These are phyloP conservation scores for Hemisphaericaspora subhashii DNA, from an alignment of 1,139 yeast species.

Conservation along the genomic window DNA sequence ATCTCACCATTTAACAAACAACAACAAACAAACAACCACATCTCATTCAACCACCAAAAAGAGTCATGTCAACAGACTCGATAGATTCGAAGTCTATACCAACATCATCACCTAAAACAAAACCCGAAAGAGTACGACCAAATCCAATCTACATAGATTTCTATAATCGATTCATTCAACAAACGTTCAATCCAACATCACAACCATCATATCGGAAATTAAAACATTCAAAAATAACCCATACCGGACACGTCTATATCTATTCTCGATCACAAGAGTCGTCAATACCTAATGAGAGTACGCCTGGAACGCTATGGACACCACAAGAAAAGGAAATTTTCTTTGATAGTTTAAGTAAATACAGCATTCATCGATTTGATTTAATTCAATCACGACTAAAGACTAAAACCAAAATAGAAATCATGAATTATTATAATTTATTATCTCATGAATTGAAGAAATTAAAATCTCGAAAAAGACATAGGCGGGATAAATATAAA, in stretches of 20 bases:
- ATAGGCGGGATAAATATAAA: constrained; percentile 7
- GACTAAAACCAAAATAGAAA: constrained; percentile 45
- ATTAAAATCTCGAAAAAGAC: constrained; percentile 17
- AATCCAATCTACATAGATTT: constrained; percentile 19
- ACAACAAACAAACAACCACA: not conserved
- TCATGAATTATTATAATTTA: constrained; percentile 45
- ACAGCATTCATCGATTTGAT: constrained; percentile 50
- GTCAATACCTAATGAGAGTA: constrained; percentile 3
- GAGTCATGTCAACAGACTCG: not conserved
- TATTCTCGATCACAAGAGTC: constrained; percentile 3
- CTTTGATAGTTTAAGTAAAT: constrained; percentile 38
- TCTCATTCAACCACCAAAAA: not conserved
- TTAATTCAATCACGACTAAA: constrained; percentile 37
- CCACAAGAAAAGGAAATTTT: constrained; percentile 22
- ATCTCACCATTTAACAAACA: not conserved
- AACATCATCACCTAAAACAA: not conserved
- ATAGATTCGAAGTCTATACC: not conserved
- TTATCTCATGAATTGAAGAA: constrained; percentile 27
- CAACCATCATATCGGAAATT: constrained; percentile 7
- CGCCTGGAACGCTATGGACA: constrained; percentile 24
- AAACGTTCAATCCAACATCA: constrained; percentile 9
- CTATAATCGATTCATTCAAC: constrained; percentile 23
- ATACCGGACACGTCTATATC: constrained; percentile 13
- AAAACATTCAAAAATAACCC: constrained; percentile 12
- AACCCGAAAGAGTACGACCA: not conserved